Percentiles rank a stretch among this genome's conserved stretches.
Conservation (phyloP, 75 land plant species). For the Cupressus sempervirens region DNA sequence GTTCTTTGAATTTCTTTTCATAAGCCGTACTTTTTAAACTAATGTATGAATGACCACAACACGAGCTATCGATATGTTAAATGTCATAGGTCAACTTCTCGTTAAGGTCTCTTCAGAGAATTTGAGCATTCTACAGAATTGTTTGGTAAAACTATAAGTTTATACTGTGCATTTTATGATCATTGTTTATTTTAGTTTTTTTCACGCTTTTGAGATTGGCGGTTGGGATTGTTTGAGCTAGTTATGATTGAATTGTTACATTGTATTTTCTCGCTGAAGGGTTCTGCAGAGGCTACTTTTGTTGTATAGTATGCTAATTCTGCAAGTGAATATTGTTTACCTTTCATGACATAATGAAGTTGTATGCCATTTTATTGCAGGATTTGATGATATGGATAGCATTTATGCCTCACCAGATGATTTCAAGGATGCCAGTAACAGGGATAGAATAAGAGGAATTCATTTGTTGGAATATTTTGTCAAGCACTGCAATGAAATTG, state of each 20-base stretch:
- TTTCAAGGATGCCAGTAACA: constrained; percentile 15
- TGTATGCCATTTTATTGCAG: constrained; percentile 15
- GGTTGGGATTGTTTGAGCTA: not conserved
- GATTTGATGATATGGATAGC: constrained; percentile 36
- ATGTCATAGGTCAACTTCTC: too few relatives aligned
- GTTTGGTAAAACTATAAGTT: too few relatives aligned
- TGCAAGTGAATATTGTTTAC: not conserved
- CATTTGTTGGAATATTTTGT: constrained; percentile 30
- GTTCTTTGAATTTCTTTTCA: too few relatives aligned
- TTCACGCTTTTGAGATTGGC: not conserved
- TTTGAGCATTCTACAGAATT: not conserved
- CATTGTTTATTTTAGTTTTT: not conserved
- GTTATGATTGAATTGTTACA: not conserved
- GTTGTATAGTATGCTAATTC: not conserved
- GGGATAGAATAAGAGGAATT: constrained; percentile 22
- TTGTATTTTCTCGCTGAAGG: not conserved
- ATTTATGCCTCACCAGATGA: constrained; percentile 34
- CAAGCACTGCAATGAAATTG: constrained; percentile 25
- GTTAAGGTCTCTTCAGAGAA: too few relatives aligned
- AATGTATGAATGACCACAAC: too few relatives aligned
- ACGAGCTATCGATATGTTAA: too few relatives aligned
- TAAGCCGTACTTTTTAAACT: too few relatives aligned
- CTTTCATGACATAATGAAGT: not conserved
- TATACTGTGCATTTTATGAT: not conserved
- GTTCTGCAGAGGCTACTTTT: not conserved